A percentile compares a stretch with the other conserved stretches of the same genome.
Conservation (phyloP, 2,329 filamentous ascomycete genomes). For the Penicillium brevicompactum region DNA sequence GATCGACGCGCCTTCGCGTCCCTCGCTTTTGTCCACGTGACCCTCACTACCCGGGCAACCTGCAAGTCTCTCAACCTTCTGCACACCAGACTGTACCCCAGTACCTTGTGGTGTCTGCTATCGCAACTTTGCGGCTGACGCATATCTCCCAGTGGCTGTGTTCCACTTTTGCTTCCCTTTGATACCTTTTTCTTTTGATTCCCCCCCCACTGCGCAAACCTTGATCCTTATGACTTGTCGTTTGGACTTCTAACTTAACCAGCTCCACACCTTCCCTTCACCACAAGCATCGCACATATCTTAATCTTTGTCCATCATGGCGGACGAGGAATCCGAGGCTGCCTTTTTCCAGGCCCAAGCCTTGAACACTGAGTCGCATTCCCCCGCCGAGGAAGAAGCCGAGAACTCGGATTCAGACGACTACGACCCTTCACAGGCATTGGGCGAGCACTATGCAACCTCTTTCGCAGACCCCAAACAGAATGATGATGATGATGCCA, state of each 20-base stretch:
- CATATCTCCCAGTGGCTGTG: constrained; percentile 10
- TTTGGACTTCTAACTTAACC: neutral
- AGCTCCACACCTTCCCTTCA: neutral
- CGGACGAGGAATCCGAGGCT: constrained; percentile 56
- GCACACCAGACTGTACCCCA: neutral
- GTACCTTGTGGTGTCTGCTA: neutral
- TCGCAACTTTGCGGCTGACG: constrained; percentile 4
- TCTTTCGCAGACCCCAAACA: constrained; percentile 32
- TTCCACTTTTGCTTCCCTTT: constrained; percentile 2
- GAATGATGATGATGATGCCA: constrained; percentile 29
- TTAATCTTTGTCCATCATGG: constrained; percentile 41
- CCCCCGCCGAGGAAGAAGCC: constrained; percentile 53
- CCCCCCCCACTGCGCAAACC: constrained; percentile 3
- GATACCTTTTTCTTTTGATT: neutral
- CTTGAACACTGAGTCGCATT: constrained; percentile 42
- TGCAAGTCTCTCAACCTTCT: constrained; percentile 3
- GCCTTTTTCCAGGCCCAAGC: constrained; percentile 56
- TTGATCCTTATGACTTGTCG: neutral
- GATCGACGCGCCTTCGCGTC: constrained; percentile 31
- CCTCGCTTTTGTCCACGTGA: constrained; percentile 36
- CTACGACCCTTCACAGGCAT: constrained; percentile 55
- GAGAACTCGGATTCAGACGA: constrained; percentile 60
- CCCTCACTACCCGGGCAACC: constrained; percentile 9
- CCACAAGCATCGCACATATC: constrained; percentile 6
- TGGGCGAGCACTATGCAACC: constrained; percentile 44